phyloP scores from a whole-genome alignment of 2,329 filamentous ascomycete genomes.

The Blumeriella jaapii region DNA sequence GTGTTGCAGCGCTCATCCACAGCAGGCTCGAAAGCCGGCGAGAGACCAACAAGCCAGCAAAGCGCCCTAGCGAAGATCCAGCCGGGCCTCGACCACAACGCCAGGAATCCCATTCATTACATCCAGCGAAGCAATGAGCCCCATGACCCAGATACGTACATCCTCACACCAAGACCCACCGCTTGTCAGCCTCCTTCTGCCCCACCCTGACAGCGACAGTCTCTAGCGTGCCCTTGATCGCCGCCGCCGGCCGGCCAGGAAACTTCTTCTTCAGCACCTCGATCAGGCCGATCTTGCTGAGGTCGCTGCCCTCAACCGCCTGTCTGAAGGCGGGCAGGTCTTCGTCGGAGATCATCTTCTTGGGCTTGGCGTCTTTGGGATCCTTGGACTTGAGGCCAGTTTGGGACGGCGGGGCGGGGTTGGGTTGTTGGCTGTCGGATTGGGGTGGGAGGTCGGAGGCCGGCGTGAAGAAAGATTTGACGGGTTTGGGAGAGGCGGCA shows the following conservation, averaged over 20 bases:
- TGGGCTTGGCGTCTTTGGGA: conserved; percentile 15
- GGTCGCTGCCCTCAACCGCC: conserved; percentile 56
- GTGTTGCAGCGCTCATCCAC: too few relatives aligned
- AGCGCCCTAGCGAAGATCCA: too few relatives aligned
- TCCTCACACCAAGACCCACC: conserved; percentile 15
- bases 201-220: conserved; percentile 45
- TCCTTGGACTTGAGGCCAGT: background rate
- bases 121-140: too few relatives aligned
- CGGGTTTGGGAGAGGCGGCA: conserved; percentile 2
- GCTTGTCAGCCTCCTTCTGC: conserved; percentile 34
- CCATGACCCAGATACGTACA: background rate
- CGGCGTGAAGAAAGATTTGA: conserved; percentile 2
- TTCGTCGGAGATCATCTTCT: conserved; percentile 19
- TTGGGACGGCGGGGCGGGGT: background rate
- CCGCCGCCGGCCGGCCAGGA: conserved; percentile 55
- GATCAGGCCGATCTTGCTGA: conserved; percentile 63
- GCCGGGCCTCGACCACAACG: too few relatives aligned
- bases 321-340: conserved; percentile 44
- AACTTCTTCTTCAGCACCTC: conserved; percentile 68
- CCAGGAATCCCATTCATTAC: too few relatives aligned
- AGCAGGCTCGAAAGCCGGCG: too few relatives aligned
- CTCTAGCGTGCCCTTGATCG: conserved; percentile 60
- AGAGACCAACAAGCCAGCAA: too few relatives aligned
- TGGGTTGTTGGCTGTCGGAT: conserved; percentile 2
- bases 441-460: background rate